Base-by-base conservation (phyloP, 257 asterid species). In the Nicotiana noctiflora region DNA sequence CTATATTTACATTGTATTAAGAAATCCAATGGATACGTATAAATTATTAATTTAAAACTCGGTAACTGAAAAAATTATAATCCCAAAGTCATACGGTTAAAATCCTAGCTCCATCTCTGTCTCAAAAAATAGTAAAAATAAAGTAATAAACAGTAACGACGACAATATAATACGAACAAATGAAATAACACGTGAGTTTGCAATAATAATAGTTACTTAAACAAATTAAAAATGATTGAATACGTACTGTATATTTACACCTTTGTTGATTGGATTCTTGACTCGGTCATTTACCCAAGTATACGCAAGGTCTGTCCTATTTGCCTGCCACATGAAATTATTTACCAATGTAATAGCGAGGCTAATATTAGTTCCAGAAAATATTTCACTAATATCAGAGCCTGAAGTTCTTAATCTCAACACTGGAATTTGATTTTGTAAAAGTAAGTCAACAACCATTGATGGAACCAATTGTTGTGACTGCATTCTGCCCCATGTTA, bases 401-500 rank as follows among this genome's bases (percentile, higher is more conserved):
- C 82, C 79, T 8, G 81, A 56, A 53, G 83, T 82, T 25, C 62
- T 59, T 4, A 86, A 18, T 79, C 82, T 86, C 13, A 84, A n/a
- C n/a, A 52, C 17, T 66, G 75, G 52, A 66, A 66, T 66, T 51
- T 66, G n/a, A 51, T 66, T 66, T 66, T 34, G 75, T 66, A 66
- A 66, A 32, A 66, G 53, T 51, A 66, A 17, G 40, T 66, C 75
- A 34, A 66, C 75, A 34, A 66, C 75, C 75, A 66, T 32, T 66
- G 75, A 66, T 66, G 75, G 75, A 66, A 66, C 75, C 6, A 66
- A 34, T 32, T 66, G 75, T 66, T 66, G 75, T 32, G 75, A 32
- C 19, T 66, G 75, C 49, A 40, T 40, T 40, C 90, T 74, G 3
- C 90, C 90, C 88, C 90, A 87, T 31, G 72, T 83, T 1, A 87